These are phyloP conservation scores for Teratosphaeria destructans DNA, from an alignment of 2,329 filamentous ascomycete species.

Conservation along the genomic window DNA sequence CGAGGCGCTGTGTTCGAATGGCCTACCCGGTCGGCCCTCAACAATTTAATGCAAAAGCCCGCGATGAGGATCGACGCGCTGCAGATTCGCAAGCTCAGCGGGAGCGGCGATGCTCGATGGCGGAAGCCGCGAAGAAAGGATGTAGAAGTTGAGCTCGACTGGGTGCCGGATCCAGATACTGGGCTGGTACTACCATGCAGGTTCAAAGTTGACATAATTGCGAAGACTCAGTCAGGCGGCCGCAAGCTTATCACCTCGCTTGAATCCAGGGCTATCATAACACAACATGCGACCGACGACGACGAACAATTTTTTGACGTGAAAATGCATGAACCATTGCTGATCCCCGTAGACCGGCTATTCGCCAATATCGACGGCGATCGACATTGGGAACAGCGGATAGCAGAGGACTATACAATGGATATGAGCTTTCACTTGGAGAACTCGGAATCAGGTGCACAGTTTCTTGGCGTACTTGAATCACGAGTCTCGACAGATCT, in stretches of 20 bases:
- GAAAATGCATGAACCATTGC: slow-evolving; percentile 14
- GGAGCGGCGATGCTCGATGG: not conserved
- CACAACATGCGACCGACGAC: slow-evolving; percentile 1
- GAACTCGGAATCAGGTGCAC: slow-evolving; percentile 19
- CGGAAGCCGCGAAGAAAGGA: not conserved
- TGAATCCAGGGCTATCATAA: slow-evolving; percentile 9
- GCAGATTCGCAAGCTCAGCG: slow-evolving; percentile 3
- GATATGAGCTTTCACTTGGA: slow-evolving; percentile 21
- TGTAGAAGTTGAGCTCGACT: slow-evolving; percentile 5
- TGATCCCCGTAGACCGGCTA: slow-evolving; percentile 14
- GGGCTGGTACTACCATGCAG: slow-evolving; percentile 11
- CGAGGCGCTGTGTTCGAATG: slow-evolving; percentile 16
- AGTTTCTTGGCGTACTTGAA: slow-evolving; percentile 20
- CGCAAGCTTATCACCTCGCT: not conserved
- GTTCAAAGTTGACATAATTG: slow-evolving; percentile 11
- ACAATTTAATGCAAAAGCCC: slow-evolving; percentile 13
- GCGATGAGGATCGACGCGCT: slow-evolving; percentile 12
- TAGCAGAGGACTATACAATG: slow-evolving; percentile 14
- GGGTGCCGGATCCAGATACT: slow-evolving; percentile 14
- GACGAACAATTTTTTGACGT: slow-evolving; percentile 12
- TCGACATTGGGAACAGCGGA: slow-evolving; percentile 11
- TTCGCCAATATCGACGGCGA: slow-evolving; percentile 6
- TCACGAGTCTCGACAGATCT: slow-evolving; percentile 3
- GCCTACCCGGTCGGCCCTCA: slow-evolving; percentile 19
- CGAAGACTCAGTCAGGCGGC: slow-evolving; percentile 2